A percentile compares a stretch with the other conserved stretches of the same genome.
phyloP scores from a whole-genome alignment of 805 yeast species.

The Candida pseudoglaebosa region DNA sequence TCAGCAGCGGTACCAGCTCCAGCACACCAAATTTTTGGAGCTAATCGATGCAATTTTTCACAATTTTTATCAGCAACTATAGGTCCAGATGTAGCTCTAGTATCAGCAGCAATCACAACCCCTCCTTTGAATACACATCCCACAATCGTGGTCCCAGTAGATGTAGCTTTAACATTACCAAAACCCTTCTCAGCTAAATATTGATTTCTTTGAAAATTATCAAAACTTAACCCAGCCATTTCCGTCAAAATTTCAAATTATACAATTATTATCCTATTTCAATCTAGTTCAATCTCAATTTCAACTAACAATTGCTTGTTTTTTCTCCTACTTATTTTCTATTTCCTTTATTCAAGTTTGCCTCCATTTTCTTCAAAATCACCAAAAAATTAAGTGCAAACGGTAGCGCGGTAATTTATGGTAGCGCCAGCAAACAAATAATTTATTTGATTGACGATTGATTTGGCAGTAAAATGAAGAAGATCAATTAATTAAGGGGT shows the following conservation, averaged over 20 bases:
- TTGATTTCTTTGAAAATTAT: constrained; percentile 87
- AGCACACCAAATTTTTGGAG: constrained; percentile 97
- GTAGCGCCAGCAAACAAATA: too few relatives aligned
- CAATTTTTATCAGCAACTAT: constrained; percentile 98
- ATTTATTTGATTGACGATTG: not conserved
- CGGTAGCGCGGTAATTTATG: too few relatives aligned
- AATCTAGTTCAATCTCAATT: not conserved
- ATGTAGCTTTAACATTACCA: constrained; percentile 82
- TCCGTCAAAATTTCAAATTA: too few relatives aligned
- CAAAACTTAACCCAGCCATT: constrained; percentile 92
- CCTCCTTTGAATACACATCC: constrained; percentile 93
- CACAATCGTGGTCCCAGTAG: constrained; percentile 99
- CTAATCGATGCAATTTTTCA: constrained; percentile 85
- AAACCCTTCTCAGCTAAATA: constrained; percentile 68
- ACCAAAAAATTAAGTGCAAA: too few relatives aligned
- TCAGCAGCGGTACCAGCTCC: constrained; percentile 99
- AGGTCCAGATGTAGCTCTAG: constrained; percentile 95
- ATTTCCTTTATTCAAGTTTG: too few relatives aligned
- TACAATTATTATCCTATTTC: too few relatives aligned
- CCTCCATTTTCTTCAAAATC: too few relatives aligned
- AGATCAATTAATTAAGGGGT: too few relatives aligned
- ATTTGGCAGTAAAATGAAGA: not conserved
- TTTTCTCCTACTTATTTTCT: too few relatives aligned
- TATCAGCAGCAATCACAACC: constrained; percentile 97
- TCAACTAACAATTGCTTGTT: too few relatives aligned